phyloP scores from a whole-genome alignment of 345 rosid species.

The Litchi chinensis region DNA sequence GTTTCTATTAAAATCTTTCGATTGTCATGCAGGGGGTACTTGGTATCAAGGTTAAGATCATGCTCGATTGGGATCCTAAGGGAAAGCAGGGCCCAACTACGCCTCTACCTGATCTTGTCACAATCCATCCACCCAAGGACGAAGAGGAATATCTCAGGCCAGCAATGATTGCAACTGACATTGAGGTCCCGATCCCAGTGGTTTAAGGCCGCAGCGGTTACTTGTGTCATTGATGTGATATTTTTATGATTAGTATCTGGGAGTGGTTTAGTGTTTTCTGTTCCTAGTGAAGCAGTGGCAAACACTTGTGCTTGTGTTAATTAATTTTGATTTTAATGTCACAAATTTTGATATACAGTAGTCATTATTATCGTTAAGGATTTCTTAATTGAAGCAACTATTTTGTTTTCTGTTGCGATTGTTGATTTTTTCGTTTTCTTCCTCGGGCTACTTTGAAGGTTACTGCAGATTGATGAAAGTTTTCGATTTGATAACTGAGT shows the following conservation, averaged over 20 bases:
- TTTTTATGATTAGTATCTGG: background rate
- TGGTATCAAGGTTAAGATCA: constrained; percentile 84
- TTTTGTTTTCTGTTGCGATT: background rate
- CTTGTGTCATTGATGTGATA: background rate
- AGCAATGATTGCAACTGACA: constrained; percentile 32
- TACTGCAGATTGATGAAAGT: background rate
- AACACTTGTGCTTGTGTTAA: background rate
- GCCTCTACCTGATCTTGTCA: constrained; percentile 81
- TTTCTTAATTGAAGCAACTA: background rate
- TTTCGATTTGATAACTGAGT: too few species aligned
- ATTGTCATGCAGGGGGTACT: constrained; percentile 64
- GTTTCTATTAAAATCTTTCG: background rate
- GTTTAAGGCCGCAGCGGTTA: constrained; percentile 21
- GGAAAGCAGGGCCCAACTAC: constrained; percentile 78
- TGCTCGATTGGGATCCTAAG: constrained; percentile 92
- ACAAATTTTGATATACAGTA: constrained; percentile 13
- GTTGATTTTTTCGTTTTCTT: background rate
- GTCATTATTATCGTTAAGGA: constrained; percentile 11
- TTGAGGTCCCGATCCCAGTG: constrained; percentile 39
- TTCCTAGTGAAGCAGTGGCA: background rate
- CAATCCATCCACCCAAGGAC: constrained; percentile 79
- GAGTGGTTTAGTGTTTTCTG: constrained; percentile 4
- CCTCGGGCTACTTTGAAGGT: background rate
- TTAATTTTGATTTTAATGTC: background rate
- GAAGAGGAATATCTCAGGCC: constrained; percentile 40